Conservation (phyloP, 1,284 basidiomycete genomes). For the Kwoniella shivajii region DNA sequence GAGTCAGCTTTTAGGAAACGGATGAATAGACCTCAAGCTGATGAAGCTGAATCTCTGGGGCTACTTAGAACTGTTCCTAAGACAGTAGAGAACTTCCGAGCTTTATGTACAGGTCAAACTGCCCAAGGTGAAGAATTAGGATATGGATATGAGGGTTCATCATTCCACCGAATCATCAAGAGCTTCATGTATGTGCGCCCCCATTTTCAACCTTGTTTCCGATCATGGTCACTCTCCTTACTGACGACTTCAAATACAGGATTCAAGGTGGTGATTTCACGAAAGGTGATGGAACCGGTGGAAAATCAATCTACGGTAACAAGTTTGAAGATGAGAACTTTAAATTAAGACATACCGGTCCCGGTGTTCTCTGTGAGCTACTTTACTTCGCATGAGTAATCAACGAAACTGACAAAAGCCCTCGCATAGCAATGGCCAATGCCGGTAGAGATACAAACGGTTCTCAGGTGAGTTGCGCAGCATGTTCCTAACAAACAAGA, state of each 20-base stretch:
- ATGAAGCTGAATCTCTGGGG: not conserved
- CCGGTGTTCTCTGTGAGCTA: slow-evolving; percentile 68
- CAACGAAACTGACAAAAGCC: not conserved
- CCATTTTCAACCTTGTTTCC: not conserved
- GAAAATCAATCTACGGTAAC: slow-evolving; percentile 64
- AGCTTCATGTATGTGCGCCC: slow-evolving; percentile 62
- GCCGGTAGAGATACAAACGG: slow-evolving; percentile 60
- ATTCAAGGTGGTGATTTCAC: slow-evolving; percentile 74
- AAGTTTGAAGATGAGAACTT: slow-evolving; percentile 77
- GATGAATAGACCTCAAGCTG: not conserved
- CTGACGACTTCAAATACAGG: slow-evolving; percentile 41
- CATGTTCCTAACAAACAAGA: not conserved
- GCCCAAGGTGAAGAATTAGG: slow-evolving; percentile 75
- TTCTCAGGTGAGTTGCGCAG: slow-evolving; percentile 29
- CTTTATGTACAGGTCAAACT: slow-evolving; percentile 69
- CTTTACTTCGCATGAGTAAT: not conserved
- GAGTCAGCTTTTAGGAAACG: slow-evolving; percentile 14
- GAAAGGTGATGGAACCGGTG: slow-evolving; percentile 64
- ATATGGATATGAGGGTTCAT: slow-evolving; percentile 69
- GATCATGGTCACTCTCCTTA: not conserved
- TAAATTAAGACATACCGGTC: slow-evolving; percentile 81
- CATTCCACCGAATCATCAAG: slow-evolving; percentile 72
- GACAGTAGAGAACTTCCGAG: slow-evolving; percentile 71
- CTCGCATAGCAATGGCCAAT: slow-evolving; percentile 82
- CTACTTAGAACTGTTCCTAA: slow-evolving; percentile 71